phyloP scores from a whole-genome alignment of 1,139 yeast species.

The Yamadazyma taylorii region DNA sequence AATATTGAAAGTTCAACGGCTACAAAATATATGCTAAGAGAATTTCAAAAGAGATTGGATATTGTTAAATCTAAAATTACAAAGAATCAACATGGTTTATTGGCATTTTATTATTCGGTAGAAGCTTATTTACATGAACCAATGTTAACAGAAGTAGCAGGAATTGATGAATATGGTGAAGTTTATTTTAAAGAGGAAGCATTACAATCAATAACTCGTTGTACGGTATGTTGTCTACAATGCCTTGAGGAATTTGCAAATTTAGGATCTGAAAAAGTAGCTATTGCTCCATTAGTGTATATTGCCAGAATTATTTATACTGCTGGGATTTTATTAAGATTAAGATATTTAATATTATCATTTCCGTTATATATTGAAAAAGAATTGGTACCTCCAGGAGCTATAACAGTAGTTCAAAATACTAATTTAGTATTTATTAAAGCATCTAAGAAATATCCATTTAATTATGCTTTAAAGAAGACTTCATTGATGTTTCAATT shows the following conservation, averaged over 20 bases:
- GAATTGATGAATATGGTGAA: constrained; percentile 16
- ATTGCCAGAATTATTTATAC: constrained; percentile 67
- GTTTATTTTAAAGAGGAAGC: constrained; percentile 25
- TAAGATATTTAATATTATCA: constrained; percentile 56
- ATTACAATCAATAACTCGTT: constrained; percentile 44
- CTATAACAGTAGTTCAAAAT: constrained; percentile 43
- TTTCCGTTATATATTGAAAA: constrained; percentile 52
- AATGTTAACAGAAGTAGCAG: constrained; percentile 34
- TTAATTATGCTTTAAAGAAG: constrained; percentile 53
- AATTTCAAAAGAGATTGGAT: constrained; percentile 43
- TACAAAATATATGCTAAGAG: constrained; percentile 34
- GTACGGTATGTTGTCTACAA: constrained; percentile 55
- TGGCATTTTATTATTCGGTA: constrained; percentile 60
- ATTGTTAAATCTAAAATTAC: constrained; percentile 37
- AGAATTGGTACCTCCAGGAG: constrained; percentile 50
- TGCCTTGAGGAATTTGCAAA: constrained; percentile 51
- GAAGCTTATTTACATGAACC: constrained; percentile 77
- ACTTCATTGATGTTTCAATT: constrained; percentile 54
- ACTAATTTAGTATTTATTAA: constrained; percentile 41
- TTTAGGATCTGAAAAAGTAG: constrained; percentile 44
- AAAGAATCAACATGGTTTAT: constrained; percentile 37
- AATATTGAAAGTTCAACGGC: constrained; percentile 25
- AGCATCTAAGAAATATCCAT: constrained; percentile 38
- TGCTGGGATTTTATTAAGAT: constrained; percentile 62
- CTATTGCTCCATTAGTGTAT: constrained; percentile 61